These are phyloP conservation scores for Nemania bipapillata DNA, from an alignment of 2,329 filamentous ascomycete species.

Conservation along the genomic window DNA sequence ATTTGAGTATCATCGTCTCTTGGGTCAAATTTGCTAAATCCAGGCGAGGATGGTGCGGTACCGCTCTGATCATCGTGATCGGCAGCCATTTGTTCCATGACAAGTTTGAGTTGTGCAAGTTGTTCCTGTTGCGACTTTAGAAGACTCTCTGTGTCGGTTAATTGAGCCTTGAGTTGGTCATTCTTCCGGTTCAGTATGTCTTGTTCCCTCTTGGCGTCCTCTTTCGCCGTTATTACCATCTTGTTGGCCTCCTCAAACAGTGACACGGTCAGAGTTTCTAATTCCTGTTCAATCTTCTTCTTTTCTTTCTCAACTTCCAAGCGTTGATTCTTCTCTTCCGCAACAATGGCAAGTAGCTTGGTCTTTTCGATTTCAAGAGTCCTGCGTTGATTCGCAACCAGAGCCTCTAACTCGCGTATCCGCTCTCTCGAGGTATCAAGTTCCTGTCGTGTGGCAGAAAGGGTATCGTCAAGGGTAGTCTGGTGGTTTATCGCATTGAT, in stretches of 20 bases:
- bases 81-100: conserved; percentile 86
- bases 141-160: conserved; percentile 86
- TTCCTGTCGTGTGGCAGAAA: conserved; percentile 84
- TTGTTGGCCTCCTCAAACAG: conserved; percentile 99
- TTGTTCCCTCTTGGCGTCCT: conserved; percentile 85
- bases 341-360: conserved; percentile 66
- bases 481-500: conserved; percentile 98
- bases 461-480: conserved; percentile 86
- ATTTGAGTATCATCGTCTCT: conserved; percentile 59
- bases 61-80: conserved; percentile 77
- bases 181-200: conserved; percentile 85
- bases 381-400: conserved; percentile 73
- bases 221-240: conserved; percentile 94
- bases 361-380: conserved; percentile 78
- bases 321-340: conserved; percentile 74
- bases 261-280: conserved; percentile 88
- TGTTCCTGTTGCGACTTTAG: conserved; percentile 93
- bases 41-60: conserved; percentile 86
- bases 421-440: conserved; percentile 76
- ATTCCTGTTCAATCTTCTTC: conserved; percentile 88
- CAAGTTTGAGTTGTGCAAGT: conserved; percentile 85
- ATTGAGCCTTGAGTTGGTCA: conserved; percentile 84
- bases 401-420: conserved; percentile 73
- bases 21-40: conserved; percentile 74
- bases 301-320: conserved; percentile 78